phyloP scores from a whole-genome alignment of 2,329 filamentous ascomycete genomes.

The Ramularia endophylla region DNA sequence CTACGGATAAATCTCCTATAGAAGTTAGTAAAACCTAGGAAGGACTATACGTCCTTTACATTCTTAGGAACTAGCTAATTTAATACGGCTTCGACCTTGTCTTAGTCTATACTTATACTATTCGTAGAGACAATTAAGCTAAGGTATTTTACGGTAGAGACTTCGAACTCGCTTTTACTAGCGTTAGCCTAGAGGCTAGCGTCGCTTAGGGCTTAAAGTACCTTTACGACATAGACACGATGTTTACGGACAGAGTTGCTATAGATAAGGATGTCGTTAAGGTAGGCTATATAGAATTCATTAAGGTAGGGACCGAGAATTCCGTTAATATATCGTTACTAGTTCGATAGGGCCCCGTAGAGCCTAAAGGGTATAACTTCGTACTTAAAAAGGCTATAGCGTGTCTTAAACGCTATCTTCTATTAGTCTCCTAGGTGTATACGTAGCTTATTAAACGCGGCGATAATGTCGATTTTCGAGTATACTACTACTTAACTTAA shows the following conservation, averaged over 20 bases:
- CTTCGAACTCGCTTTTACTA: constrained; percentile 26
- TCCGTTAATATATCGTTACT: constrained; percentile 18
- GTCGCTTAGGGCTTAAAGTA: constrained; percentile 2
- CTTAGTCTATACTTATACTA: constrained; percentile 1
- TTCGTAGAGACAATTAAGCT: background rate
- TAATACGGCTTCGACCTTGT: background rate
- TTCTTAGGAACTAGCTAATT: background rate
- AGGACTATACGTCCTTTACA: background rate
- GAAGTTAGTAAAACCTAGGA: constrained; percentile 1
- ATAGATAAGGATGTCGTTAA: constrained; percentile 25
- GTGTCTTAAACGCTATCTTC: constrained; percentile 9
- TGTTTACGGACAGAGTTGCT: constrained; percentile 7
- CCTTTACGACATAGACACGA: background rate
- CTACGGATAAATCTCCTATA: background rate
- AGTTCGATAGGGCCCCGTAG: constrained; percentile 1
- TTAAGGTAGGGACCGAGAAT: constrained; percentile 19
- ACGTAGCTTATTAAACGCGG: constrained; percentile 9
- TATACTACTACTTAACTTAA: background rate
- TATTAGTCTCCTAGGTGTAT: constrained; percentile 5
- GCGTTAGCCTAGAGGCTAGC: constrained; percentile 10
- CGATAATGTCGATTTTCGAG: constrained; percentile 18
- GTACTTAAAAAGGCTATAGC: constrained; percentile 9
- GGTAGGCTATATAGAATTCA: constrained; percentile 18
- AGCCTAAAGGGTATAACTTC: constrained; percentile 7
- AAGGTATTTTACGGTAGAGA: constrained; percentile 22